Evolutionary conservation across 805 yeast species (phyloP).

Genomic region (Metschnikowia sp.): DNA sequence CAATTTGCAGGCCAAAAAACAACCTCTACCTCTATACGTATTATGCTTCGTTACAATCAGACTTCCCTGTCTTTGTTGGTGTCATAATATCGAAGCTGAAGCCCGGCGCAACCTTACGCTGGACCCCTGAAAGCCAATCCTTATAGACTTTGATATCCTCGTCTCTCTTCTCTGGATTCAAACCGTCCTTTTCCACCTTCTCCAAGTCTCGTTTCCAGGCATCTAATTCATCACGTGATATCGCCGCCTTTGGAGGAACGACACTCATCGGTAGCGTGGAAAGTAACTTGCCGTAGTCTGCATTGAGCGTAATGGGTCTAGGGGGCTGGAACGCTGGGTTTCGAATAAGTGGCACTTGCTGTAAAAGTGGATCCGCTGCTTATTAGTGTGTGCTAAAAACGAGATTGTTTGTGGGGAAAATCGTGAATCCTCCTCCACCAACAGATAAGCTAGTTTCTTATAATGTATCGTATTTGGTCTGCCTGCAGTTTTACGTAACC

Average conservation of each 20-base stretch:
- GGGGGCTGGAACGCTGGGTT: conserved; percentile 55
- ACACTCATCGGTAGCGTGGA: conserved; percentile 32
- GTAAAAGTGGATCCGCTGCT: conserved; percentile 45
- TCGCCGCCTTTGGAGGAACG: conserved; percentile 36
- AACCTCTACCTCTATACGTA: too few species aligned
- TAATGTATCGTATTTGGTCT: not conserved
- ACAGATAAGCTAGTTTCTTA: too few species aligned
- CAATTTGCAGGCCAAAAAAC: not conserved
- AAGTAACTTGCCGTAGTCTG: conserved; percentile 40
- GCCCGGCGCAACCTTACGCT: conserved; percentile 40
- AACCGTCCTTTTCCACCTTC: conserved; percentile 7
- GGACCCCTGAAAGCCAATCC: conserved; percentile 31
- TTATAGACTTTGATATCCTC: conserved; percentile 18
- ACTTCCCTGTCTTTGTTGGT: conserved; percentile 14
- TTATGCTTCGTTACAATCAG: too few species aligned
- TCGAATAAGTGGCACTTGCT: conserved; percentile 53
- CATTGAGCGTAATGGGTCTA: conserved; percentile 50
- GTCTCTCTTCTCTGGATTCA: conserved; percentile 9
- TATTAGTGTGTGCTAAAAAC: conserved; percentile 6
- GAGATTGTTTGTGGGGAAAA: not conserved
- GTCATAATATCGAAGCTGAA: conserved; percentile 31
- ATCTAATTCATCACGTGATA: conserved; percentile 23
- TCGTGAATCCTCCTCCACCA: not conserved
- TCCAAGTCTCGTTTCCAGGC: conserved; percentile 28
- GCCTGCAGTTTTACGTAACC: not conserved